Evolutionary conservation across 345 rosid species (phyloP), one percentile per base, ranked within the genome.

Genomic region (Eucalyptus cloeziana): DNA sequence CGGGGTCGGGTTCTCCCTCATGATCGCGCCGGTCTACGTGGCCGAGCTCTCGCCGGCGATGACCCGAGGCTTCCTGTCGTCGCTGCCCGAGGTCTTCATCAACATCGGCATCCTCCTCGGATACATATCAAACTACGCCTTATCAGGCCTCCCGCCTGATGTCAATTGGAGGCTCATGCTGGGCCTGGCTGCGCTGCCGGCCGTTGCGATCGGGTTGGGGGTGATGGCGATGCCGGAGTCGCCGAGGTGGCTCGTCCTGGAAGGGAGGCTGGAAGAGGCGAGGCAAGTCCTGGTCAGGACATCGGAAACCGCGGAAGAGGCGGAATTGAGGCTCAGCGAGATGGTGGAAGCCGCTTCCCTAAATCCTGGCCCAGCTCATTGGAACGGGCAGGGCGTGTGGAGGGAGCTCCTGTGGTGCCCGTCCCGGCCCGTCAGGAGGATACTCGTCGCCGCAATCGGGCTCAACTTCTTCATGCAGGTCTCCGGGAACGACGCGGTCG

Each of bases 391-490:
- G 87, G 95, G 93, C 1, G 96, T 94, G 15, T 96, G 96, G 96
- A 95, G 88, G 89, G 97, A 95, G 51, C 93, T 96, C 50, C 33
- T 94, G 6, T 83, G 92, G 56, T 86, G 88, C 31, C 97, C 99
- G 10, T 90, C 97, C 11, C 91, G 90, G 11, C 91, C 93, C 5
- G 93, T 95, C 24, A 90, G 94, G 47, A 93, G 95, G 81, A 94
- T 95, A 81, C 92, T 96, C 4, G 40, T 95, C 10, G 95, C 96
- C 2, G 95, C 96, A 1, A 89, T 95, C 7, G 98, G 98, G 15
- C 86, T 96, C 83, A 95, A 95, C 88, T 95, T 96, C 92, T 91
- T 94, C 88, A 94, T 94, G 93, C 96, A 95, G 91, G 99, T 96
- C 11, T 94, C 96, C 0, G 98, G 99, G 2, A 95, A 95, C 47